phyloP scores from a whole-genome alignment of 139 green algal genomes.

The Desmodesmus armatus region DNA sequence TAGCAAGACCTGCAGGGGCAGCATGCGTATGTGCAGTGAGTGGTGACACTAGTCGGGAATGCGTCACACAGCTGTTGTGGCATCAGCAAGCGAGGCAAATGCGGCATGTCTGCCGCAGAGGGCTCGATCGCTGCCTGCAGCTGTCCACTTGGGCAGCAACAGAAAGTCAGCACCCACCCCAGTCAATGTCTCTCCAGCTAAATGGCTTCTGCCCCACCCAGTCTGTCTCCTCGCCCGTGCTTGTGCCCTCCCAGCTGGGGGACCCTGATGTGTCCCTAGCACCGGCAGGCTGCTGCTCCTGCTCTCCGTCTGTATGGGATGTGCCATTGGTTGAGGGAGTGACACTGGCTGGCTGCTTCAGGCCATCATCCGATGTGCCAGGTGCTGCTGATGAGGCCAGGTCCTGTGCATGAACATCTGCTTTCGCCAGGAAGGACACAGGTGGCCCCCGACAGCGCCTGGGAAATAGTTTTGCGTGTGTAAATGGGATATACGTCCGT shows the following conservation, averaged over 20 bases:
- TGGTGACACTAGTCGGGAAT: no score
- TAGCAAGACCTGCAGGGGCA: slow-evolving; percentile 31
- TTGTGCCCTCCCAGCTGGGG: slow-evolving; percentile 5
- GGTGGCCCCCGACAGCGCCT: no score
- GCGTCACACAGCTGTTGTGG: not conserved
- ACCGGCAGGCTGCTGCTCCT: not conserved
- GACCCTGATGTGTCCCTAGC: slow-evolving; percentile 1
- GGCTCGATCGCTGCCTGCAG: no score
- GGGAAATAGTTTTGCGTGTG: no score
- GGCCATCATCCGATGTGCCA: no score
- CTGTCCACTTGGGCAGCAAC: not conserved
- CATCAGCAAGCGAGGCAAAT: not conserved
- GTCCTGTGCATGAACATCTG: no score
- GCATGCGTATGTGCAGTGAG: not conserved
- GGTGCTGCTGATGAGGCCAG: no score
- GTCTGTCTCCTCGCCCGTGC: not conserved
- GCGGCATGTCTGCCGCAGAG: not conserved
- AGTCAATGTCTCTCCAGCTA: slow-evolving; percentile 32
- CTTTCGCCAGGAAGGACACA: no score
- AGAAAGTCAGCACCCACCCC: slow-evolving; percentile 13
- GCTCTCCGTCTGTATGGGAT: not conserved
- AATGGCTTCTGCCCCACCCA: slow-evolving; percentile 26
- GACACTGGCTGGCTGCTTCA: no score
- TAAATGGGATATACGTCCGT: no score
- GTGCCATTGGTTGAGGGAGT: no score